These are phyloP conservation scores for Aureobasidium musti DNA, from an alignment of 2,329 filamentous ascomycete species.

Conservation along the genomic window DNA sequence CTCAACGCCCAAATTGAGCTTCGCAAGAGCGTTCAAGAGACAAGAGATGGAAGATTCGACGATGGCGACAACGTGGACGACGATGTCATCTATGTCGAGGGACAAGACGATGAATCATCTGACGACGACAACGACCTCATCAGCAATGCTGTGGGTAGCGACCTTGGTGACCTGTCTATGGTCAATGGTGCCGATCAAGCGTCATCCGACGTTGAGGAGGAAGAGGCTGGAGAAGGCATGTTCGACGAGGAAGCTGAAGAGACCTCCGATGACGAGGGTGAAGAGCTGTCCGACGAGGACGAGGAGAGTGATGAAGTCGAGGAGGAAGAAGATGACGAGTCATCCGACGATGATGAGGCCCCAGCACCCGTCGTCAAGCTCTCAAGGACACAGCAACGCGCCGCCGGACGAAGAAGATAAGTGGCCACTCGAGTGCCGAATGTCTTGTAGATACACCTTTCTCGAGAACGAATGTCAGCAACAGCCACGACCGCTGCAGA, in stretches of 20 bases:
- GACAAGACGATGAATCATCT: constrained; percentile 63
- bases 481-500: background rate
- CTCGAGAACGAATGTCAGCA: background rate
- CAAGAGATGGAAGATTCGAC: constrained; percentile 54
- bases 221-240: constrained; percentile 43
- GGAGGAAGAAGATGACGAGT: constrained; percentile 34
- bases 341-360: constrained; percentile 30
- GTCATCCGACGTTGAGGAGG: constrained; percentile 34
- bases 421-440: background rate
- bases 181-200: constrained; percentile 33
- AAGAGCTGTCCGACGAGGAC: constrained; percentile 51
- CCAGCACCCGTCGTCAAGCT: constrained; percentile 31
- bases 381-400: constrained; percentile 31
- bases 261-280: constrained; percentile 49
- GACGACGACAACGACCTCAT: constrained; percentile 47
- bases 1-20: constrained; percentile 85
- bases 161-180: constrained; percentile 31
- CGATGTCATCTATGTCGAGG: constrained; percentile 85
- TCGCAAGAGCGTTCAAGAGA: constrained; percentile 65
- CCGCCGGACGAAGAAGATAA: constrained; percentile 35
- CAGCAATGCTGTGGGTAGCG: constrained; percentile 37
- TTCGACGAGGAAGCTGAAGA: constrained; percentile 57
- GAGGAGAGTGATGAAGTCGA: constrained; percentile 47
- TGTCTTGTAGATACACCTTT: constrained; percentile 19
- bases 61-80: constrained; percentile 67